Base-by-base conservation (phyloP, 139 green algal species). In the Chlorella vulgaris region DNA sequence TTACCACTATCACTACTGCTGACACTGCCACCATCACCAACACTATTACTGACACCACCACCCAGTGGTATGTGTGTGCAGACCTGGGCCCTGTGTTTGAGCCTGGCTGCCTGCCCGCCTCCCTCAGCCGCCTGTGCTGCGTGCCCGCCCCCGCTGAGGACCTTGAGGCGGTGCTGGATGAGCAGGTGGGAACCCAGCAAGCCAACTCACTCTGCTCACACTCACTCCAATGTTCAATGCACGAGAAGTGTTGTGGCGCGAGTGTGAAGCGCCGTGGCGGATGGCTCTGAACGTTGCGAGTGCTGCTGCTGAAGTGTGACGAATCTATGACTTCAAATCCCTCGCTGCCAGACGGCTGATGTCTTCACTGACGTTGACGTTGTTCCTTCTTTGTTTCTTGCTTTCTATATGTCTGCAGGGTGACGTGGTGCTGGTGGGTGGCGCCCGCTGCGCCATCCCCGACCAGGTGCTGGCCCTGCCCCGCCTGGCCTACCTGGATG, bases 71-170 rank as follows among this genome's bases (percentile, higher is more conserved):
- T 58, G 10, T 58, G 8, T 7, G 18, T 35, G 29, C 73, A 79
- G 73, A 79, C 73, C 26, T 33, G 7, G 73, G 73, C 3, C 73
- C 73, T 26, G 28, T 29, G 4, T 39, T 79, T 7, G 24, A 69
- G 26, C 73, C 51, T 7, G 53, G 36, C 35, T 79, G 53, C 53
- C 53, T 79, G 24, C 73, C 73, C 10, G 0, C 53, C 73, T 47
- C 18, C 35, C 33, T 79, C 51, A 79, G 51, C 26, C 73, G 73
- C 18, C 35, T 79, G 26, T 79, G 73, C 73, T 69, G 38, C 38
- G 73, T 79, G 53, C 73, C 73, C 0, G 51, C 51, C 1, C 73
- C 73, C 1, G 73, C 18, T 6, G 42, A 66, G 31, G 1, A 31
- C 7, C 29, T n/a, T 1, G 26, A 4, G 1, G 53, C 38, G 7